A percentile compares a stretch with the other conserved stretches of the same genome.
These are phyloP conservation scores for Coemansia erecta DNA, from an alignment of 192 early-diverging fungal species.

Conservation along the genomic window DNA sequence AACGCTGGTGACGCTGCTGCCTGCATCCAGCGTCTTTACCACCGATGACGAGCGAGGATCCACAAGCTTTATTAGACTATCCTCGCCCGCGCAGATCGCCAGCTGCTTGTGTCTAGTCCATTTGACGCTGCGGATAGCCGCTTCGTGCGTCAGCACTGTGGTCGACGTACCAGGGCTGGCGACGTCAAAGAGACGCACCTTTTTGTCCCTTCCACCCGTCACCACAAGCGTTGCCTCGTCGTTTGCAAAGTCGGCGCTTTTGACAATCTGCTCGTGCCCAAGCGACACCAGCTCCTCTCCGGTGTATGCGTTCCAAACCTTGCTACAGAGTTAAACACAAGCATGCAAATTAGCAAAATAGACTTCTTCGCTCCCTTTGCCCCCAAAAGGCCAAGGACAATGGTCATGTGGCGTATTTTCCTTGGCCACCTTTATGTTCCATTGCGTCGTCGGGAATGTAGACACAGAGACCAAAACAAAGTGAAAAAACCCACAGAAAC, in stretches of 20 bases:
- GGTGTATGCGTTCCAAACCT: conserved; percentile 84
- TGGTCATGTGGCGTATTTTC: too few relatives aligned
- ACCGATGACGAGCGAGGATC: conserved; percentile 63
- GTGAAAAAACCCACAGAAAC: neutral
- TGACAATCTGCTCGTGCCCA: conserved; percentile 78
- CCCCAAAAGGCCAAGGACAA: too few relatives aligned
- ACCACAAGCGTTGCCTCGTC: conserved; percentile 64
- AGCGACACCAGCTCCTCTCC: conserved; percentile 72
- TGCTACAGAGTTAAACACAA: conserved; percentile 41
- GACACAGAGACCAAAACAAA: neutral
- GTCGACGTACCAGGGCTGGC: conserved; percentile 40
- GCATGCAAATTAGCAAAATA: neutral
- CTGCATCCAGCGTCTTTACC: conserved; percentile 62
- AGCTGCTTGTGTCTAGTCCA: conserved; percentile 50
- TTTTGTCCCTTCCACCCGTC: conserved; percentile 83
- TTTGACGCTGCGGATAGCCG: conserved; percentile 39
- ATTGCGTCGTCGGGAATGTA: too few relatives aligned
- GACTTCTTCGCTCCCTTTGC: neutral
- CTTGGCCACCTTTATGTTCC: too few relatives aligned
- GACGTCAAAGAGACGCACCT: conserved; percentile 78
- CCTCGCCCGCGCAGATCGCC: conserved; percentile 63
- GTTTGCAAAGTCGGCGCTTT: conserved; percentile 74
- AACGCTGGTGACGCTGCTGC: conserved; percentile 67
- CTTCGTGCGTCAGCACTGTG: conserved; percentile 35
- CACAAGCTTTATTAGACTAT: conserved; percentile 60